Evolutionary conservation across 139 green algal genomes (phyloP).

Genomic region (Chlamydomonas asymmetrica): DNA sequence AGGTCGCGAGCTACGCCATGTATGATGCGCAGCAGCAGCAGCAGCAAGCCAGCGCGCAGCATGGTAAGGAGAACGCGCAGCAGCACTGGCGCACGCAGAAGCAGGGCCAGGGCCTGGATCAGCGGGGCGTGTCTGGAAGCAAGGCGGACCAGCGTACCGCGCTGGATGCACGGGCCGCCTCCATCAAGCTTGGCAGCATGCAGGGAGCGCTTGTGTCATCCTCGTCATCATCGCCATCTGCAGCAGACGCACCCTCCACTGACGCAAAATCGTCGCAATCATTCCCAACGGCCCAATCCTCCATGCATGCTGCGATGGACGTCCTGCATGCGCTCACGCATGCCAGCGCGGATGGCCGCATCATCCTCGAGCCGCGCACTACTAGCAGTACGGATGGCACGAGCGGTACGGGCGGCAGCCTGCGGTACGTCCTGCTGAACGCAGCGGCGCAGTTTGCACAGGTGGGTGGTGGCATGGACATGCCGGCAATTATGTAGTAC

Average conservation of each 20-base stretch:
- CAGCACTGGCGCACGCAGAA: background rate
- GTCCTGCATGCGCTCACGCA: conserved; percentile 84
- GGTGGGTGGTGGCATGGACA: too few species aligned
- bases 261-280: too few species aligned
- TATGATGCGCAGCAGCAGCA: conserved; percentile 3
- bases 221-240: too few species aligned
- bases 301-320: conserved; percentile 66
- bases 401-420: background rate
- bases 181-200: too few species aligned
- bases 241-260: too few species aligned
- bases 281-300: too few species aligned
- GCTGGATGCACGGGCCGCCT: too few species aligned
- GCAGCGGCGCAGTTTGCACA: conserved; percentile 78
- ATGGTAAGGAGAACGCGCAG: conserved; percentile 1
- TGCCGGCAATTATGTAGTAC: too few species aligned
- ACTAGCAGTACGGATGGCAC: conserved; percentile 9
- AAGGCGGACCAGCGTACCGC: conserved; percentile 16
- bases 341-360: conserved; percentile 80
- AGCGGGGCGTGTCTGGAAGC: too few species aligned
- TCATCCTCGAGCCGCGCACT: conserved; percentile 57
- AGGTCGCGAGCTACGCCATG: conserved; percentile 5
- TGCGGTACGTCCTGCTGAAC: conserved; percentile 92
- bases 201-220: too few species aligned
- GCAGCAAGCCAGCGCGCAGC: conserved; percentile 7
- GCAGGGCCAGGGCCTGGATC: too few species aligned